A percentile compares a stretch with the other conserved stretches of the same genome.
phyloP scores from a whole-genome alignment of 768 basidiomycete species.

The Serendipita vermifera region DNA sequence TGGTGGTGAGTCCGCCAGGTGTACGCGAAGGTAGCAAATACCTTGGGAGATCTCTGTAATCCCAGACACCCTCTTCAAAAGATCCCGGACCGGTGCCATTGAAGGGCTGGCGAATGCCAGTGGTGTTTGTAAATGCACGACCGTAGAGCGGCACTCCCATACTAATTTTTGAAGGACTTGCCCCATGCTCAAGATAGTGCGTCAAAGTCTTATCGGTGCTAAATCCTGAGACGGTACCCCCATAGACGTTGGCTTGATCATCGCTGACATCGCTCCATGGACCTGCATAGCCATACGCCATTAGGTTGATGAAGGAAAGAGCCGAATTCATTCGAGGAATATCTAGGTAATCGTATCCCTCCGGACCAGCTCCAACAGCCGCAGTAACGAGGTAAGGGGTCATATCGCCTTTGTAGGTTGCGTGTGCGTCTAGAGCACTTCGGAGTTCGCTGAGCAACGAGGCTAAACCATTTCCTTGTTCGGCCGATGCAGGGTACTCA shows the following conservation, averaged over 20 bases:
- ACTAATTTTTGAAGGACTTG: constrained; percentile 23
- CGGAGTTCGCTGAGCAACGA: constrained; percentile 23
- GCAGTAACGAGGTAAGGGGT: constrained; percentile 9
- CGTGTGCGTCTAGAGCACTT: constrained; percentile 22
- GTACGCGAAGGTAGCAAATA: no score
- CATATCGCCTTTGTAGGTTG: constrained; percentile 19
- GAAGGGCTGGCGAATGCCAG: constrained; percentile 23
- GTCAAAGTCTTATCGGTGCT: constrained; percentile 24
- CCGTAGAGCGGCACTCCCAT: constrained; percentile 28
- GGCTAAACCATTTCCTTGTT: constrained; percentile 23
- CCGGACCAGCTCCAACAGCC: constrained; percentile 16
- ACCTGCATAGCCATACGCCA: constrained; percentile 26
- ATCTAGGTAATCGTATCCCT: constrained; percentile 21
- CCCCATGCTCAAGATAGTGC: constrained; percentile 21
- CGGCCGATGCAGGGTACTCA: constrained; percentile 25
- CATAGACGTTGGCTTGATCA: constrained; percentile 25
- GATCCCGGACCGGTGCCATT: constrained; percentile 23
- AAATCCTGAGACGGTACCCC: constrained; percentile 15
- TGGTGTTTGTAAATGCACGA: constrained; percentile 24
- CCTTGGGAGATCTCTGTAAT: constrained; percentile 25
- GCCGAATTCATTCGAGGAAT: constrained; percentile 21
- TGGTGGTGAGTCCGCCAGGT: no score
- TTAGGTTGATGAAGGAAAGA: constrained; percentile 27
- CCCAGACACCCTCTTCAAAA: constrained; percentile 25
- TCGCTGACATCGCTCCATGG: constrained; percentile 24